Percentiles rank a stretch among this genome's conserved stretches.
These are phyloP conservation scores for Adansonia gregorii DNA, from an alignment of 441 rosid species.

Conservation along the genomic window DNA sequence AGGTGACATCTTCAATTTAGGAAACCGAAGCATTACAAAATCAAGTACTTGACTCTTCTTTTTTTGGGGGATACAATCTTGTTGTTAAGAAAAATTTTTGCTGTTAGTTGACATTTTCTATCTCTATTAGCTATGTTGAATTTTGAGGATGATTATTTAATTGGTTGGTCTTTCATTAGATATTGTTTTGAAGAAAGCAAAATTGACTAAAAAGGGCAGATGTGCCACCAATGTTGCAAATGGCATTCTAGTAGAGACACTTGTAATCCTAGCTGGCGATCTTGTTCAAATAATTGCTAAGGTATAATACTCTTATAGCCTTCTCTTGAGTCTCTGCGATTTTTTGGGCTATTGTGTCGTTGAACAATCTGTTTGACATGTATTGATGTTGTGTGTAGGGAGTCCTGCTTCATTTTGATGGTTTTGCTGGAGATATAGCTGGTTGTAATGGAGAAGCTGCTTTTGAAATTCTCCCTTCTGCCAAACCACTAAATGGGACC, in stretches of 20 bases:
- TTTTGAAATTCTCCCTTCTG: conserved; percentile 31
- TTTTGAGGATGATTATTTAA: conserved; percentile 14
- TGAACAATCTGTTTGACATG: conserved; percentile 22
- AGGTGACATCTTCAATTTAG: neutral
- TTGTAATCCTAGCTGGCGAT: conserved; percentile 68
- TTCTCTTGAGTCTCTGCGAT: conserved; percentile 15
- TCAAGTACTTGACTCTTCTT: neutral
- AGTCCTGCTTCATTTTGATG: conserved; percentile 54
- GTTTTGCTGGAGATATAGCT: conserved; percentile 40
- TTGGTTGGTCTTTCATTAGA: conserved; percentile 44
- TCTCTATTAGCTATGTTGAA: conserved; percentile 10
- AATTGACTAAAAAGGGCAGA: conserved; percentile 65
- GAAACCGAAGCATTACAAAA: neutral
- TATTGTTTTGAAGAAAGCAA: conserved; percentile 82
- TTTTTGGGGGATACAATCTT: neutral
- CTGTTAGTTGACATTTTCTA: neutral
- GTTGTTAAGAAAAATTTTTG: neutral
- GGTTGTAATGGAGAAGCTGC: conserved; percentile 49
- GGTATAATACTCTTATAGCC: conserved; percentile 40
- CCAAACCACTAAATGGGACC: conserved; percentile 28
- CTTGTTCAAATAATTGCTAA: conserved; percentile 84
- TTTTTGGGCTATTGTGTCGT: conserved; percentile 17
- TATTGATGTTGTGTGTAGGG: conserved; percentile 45
- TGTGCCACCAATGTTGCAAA: conserved; percentile 57
- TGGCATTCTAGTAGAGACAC: conserved; percentile 65